Base-by-base conservation (phyloP, 306 rosid species). In the Lathyrus aphaca region DNA sequence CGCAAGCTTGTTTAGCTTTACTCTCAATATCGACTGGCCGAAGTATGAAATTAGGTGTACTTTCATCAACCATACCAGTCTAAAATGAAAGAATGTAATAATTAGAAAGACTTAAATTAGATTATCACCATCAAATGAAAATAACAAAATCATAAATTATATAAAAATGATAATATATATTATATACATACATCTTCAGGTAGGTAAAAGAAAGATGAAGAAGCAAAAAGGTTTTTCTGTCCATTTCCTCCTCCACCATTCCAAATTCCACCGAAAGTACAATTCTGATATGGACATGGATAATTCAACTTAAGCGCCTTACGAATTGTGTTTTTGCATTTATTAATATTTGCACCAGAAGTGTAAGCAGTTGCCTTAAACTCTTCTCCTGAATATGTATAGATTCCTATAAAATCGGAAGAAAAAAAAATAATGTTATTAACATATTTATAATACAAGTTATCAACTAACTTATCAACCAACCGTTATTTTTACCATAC, bases 251-350 rank as follows among this genome's bases (percentile, higher is more conserved):
- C 92, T 35, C 96, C 96, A 45, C 96, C 96, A 8, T 82, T 85
- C 96, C 96, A 92, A 12, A 86, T 76, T 16, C 96, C 98, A 5
- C 86, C 85, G 71, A 92, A 92, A 17, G 93, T 92, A 78, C 98
- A 93, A 71, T 86, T 88, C 71, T 60, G 58, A 79, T 88, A 80
- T 4, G 79, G 5, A 66, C 96, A 90, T 19, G 83, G 29, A 51
- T 50, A 87, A 29, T 86, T 74, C 30, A 77, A 78, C 64, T 70
- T 89, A 18, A 89, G 95, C 61, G 87, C 96, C 76, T 87, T 40
- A 8, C 63, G 54, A 37, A 78, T 79, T 50, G 70, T 64, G n/a
- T 78, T 68, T 77, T 74, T 81, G 84, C 98, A 92, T 72, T 72
- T 78, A 0, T 78, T 58, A 25, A 71, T 60, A 66, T 71, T 86